A percentile compares a stretch with the other conserved stretches of the same genome.
phyloP scores from a whole-genome alignment of 371 early-diverging fungal genomes.

The Circinella umbellata region DNA sequence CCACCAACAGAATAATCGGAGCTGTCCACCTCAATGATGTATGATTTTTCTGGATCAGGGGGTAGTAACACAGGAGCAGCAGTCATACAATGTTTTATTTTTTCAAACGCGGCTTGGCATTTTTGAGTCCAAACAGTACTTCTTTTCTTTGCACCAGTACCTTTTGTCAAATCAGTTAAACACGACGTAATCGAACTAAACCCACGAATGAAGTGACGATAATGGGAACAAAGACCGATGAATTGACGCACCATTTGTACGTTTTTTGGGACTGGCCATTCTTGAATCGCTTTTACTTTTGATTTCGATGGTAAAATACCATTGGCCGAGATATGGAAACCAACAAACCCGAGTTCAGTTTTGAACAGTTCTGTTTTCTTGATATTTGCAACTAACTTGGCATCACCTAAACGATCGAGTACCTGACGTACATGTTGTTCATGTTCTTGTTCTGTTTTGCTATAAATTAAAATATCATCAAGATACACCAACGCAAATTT shows the following conservation, averaged over 20 bases:
- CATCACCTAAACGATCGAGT: conserved; percentile 32
- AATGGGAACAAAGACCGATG: conserved; percentile 36
- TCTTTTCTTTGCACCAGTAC: conserved; percentile 18
- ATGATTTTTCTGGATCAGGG: too few species aligned
- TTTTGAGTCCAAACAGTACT: conserved; percentile 12
- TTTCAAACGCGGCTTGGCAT: conserved; percentile 17
- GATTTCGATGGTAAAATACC: conserved; percentile 29
- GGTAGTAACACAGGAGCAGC: conserved; percentile 21
- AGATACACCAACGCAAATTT: conserved; percentile 51
- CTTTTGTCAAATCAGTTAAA: conserved; percentile 36
- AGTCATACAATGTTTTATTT: conserved; percentile 9
- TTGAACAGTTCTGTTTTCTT: conserved; percentile 58
- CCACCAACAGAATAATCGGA: conserved; percentile 34
- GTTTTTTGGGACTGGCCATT: conserved; percentile 44
- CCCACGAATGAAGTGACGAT: conserved; percentile 33
- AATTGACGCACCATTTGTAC: conserved; percentile 40
- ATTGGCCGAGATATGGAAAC: conserved; percentile 34
- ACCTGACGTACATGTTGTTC: conserved; percentile 38
- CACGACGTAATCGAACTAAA: conserved; percentile 42
- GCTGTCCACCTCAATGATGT: conserved; percentile 39
- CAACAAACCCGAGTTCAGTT: conserved; percentile 44
- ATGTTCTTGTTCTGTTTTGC: conserved; percentile 49
- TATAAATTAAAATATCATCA: conserved; percentile 66
- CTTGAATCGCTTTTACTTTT: conserved; percentile 35
- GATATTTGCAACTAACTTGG: conserved; percentile 40